These are phyloP conservation scores for Chalara sp. DNA, from an alignment of 2,329 filamentous ascomycete genomes.

Conservation along the genomic window DNA sequence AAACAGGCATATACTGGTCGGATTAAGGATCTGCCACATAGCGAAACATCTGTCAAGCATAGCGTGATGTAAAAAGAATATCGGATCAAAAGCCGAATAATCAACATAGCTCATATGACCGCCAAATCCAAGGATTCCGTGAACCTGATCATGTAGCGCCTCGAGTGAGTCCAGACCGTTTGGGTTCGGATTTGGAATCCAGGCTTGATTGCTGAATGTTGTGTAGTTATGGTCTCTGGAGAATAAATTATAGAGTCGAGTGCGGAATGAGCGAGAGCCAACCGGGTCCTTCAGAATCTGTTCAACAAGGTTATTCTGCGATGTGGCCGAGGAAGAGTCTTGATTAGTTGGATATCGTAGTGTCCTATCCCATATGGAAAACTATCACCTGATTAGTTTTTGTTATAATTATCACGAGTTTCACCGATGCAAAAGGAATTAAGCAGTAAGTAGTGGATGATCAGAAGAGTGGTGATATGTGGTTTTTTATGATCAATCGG, in stretches of 20 bases:
- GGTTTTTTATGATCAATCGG: too few species aligned
- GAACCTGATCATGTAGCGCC: conserved; percentile 36
- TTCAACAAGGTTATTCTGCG: neutral
- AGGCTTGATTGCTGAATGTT: conserved; percentile 32
- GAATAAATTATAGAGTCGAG: neutral
- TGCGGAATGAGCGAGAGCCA: neutral
- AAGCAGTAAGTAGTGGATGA: too few species aligned
- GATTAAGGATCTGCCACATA: conserved; percentile 71
- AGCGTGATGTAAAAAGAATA: conserved; percentile 38
- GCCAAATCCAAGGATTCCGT: conserved; percentile 31
- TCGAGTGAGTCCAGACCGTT: conserved; percentile 32
- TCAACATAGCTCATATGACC: conserved; percentile 67
- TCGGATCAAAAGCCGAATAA: conserved; percentile 71
- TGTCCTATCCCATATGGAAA: neutral
- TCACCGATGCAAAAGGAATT: too few species aligned
- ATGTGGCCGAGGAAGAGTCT: neutral
- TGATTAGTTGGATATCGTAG: neutral
- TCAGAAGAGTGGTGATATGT: too few species aligned
- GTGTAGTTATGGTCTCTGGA: conserved; percentile 31
- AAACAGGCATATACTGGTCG: conserved; percentile 48
- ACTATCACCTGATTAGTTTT: neutral
- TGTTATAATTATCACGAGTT: too few species aligned
- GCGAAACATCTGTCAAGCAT: conserved; percentile 67
- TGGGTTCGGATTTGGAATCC: conserved; percentile 18
- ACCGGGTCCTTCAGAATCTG: neutral